Evolutionary conservation across 176 grass and related monocot species (phyloP).

Genomic region (Carex littledalei): DNA sequence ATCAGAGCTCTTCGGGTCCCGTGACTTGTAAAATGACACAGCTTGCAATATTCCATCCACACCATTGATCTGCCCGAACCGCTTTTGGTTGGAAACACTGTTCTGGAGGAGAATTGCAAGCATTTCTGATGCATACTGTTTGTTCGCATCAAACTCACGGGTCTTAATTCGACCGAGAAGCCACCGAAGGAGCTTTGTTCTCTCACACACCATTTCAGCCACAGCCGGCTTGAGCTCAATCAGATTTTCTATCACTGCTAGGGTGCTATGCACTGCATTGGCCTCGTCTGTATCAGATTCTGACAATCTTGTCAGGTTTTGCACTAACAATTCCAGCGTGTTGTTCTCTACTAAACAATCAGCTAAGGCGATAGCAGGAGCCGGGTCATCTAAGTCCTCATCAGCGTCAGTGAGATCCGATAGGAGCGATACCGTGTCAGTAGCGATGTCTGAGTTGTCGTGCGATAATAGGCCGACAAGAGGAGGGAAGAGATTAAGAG

Average conservation of each 20-base stretch:
- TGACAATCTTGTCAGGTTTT: conserved; percentile 78
- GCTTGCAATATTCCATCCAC: conserved; percentile 82
- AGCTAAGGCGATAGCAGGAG: conserved; percentile 46
- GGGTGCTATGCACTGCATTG: conserved; percentile 60
- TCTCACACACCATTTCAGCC: conserved; percentile 69
- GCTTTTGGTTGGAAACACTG: conserved; percentile 79
- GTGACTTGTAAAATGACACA: conserved; percentile 86
- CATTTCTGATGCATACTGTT: conserved; percentile 93
- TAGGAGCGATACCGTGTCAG: conserved; percentile 72
- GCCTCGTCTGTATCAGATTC: conserved; percentile 77
- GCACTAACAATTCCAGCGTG: conserved; percentile 72
- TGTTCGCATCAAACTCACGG: conserved; percentile 88
- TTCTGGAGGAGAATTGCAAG: conserved; percentile 87
- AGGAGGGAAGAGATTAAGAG: conserved; percentile 54
- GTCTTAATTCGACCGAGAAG: conserved; percentile 71
- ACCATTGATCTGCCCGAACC: conserved; percentile 76
- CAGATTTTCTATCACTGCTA: conserved; percentile 80
- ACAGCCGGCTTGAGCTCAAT: conserved; percentile 70
- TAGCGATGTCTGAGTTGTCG: conserved; percentile 78
- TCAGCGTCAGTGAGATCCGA: conserved; percentile 84
- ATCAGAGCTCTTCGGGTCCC: conserved; percentile 74
- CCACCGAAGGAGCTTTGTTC: conserved; percentile 79
- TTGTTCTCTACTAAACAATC: conserved; percentile 71
- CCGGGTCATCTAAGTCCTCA: conserved; percentile 51
- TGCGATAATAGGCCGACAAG: conserved; percentile 73